A percentile compares a stretch with the other conserved stretches of the same genome.
Evolutionary conservation across 2,329 filamentous ascomycete genomes (phyloP).

Genomic region (Colletotrichum tropicale): DNA sequence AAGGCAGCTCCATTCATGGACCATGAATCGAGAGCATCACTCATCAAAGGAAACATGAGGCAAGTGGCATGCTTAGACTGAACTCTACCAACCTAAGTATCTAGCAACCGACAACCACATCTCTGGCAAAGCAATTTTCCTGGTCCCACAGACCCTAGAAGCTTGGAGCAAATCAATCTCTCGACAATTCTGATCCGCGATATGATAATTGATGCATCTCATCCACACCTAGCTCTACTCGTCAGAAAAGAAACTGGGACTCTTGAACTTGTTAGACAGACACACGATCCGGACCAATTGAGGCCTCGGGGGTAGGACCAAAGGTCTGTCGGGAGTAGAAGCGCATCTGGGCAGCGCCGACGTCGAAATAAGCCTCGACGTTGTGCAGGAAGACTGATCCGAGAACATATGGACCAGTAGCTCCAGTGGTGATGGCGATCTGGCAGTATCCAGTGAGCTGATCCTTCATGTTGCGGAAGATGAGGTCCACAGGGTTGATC

Average conservation of each 20-base stretch:
- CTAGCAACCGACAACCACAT: not conserved
- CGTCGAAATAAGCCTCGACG: constrained; percentile 52
- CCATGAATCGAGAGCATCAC: not conserved
- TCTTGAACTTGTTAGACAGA: not conserved
- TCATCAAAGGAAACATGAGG: not conserved
- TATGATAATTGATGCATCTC: not conserved
- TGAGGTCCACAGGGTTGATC: constrained; percentile 53
- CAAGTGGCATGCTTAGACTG: constrained; percentile 4
- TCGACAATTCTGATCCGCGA: not conserved
- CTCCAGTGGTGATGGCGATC: constrained; percentile 49
- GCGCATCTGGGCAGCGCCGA: constrained; percentile 49
- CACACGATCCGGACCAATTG: not conserved
- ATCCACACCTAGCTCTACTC: not conserved
- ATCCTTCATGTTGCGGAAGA: constrained; percentile 48
- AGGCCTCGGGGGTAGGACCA: constrained; percentile 9
- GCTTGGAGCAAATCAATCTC: not conserved
- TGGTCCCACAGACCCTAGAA: not conserved
- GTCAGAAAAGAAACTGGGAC: not conserved
- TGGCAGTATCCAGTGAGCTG: constrained; percentile 52
- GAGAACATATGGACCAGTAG: constrained; percentile 51
- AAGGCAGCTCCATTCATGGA: not conserved
- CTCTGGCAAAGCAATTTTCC: not conserved
- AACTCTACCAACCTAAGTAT: constrained; percentile 1
- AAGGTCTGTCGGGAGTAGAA: constrained; percentile 37
- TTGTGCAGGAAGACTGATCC: constrained; percentile 57